Evolutionary conservation across 257 asterid genomes (phyloP).

Genomic region (Nicotiana undulata): DNA sequence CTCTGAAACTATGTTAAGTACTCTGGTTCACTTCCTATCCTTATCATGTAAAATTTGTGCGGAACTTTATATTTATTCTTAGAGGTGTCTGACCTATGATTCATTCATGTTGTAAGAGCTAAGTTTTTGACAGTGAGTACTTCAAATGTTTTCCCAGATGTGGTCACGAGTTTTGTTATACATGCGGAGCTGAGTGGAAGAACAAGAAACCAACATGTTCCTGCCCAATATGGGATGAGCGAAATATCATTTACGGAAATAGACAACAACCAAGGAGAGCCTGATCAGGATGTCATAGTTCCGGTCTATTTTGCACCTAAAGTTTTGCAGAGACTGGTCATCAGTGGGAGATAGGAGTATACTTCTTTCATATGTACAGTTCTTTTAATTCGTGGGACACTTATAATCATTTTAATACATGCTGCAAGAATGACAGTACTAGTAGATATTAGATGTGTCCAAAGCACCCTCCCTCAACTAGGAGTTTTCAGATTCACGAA

Average conservation of each 20-base stretch:
- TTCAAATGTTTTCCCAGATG: conserved; percentile 39
- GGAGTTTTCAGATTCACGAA: neutral
- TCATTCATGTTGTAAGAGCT: neutral
- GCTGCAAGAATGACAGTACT: neutral
- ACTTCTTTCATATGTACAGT: neutral
- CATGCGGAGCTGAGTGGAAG: conserved; percentile 74
- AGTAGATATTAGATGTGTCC: neutral
- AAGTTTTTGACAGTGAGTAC: neutral
- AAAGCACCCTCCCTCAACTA: neutral
- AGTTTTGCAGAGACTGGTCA: no score
- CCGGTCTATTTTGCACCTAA: neutral
- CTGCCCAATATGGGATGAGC: conserved; percentile 70
- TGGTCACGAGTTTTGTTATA: conserved; percentile 68
- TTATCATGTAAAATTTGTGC: neutral
- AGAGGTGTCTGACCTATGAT: neutral
- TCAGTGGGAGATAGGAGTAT: no score
- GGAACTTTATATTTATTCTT: neutral
- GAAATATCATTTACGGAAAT: conserved; percentile 14
- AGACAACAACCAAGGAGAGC: neutral
- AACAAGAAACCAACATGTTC: conserved; percentile 50
- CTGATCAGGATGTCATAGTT: neutral
- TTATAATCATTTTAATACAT: neutral
- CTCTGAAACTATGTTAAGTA: neutral
- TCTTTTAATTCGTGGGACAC: neutral
- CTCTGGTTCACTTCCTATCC: neutral